phyloP scores from a whole-genome alignment of 2,329 filamentous ascomycete genomes.

The Sordariomycetes sp. region DNA sequence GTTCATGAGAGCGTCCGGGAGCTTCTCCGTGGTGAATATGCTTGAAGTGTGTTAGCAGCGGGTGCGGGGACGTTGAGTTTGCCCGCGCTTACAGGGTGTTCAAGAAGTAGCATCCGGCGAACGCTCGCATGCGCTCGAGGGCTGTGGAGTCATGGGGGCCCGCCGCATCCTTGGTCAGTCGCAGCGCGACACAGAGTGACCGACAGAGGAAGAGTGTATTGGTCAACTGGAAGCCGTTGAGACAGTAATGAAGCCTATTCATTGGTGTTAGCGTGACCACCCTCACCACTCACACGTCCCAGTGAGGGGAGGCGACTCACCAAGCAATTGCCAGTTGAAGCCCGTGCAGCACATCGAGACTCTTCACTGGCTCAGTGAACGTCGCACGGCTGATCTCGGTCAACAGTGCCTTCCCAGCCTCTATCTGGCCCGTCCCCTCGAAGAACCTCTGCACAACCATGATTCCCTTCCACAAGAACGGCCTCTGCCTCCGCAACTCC shows the following conservation, averaged over 20 bases:
- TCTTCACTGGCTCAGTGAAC: constrained; percentile 28
- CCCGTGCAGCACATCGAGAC: constrained; percentile 35
- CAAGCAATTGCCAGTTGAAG: constrained; percentile 34
- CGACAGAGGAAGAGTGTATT: constrained; percentile 37
- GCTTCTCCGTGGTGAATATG: constrained; percentile 33
- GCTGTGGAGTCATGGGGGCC: constrained; percentile 11
- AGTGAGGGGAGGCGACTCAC: constrained; percentile 16
- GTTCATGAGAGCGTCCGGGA: constrained; percentile 35
- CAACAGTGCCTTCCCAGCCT: constrained; percentile 31
- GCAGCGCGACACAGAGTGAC: constrained; percentile 31
- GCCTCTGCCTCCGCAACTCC: constrained; percentile 24
- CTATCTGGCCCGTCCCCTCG: constrained; percentile 31
- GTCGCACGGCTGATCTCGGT: constrained; percentile 28
- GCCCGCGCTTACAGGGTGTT: constrained; percentile 29
- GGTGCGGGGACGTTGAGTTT: neutral
- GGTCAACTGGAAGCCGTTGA: constrained; percentile 37
- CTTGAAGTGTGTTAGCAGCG: neutral
- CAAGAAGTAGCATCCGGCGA: constrained; percentile 37
- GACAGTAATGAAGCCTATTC: constrained; percentile 34
- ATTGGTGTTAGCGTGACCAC: neutral
- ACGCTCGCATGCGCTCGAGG: constrained; percentile 34
- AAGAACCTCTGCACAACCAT: constrained; percentile 32
- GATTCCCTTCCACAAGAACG: constrained; percentile 37
- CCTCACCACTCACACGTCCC: neutral
- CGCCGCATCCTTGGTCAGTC: constrained; percentile 12